Base-by-base conservation (phyloP, 2,329 filamentous ascomycete genomes). In the Scortechinia acanthostroma region DNA sequence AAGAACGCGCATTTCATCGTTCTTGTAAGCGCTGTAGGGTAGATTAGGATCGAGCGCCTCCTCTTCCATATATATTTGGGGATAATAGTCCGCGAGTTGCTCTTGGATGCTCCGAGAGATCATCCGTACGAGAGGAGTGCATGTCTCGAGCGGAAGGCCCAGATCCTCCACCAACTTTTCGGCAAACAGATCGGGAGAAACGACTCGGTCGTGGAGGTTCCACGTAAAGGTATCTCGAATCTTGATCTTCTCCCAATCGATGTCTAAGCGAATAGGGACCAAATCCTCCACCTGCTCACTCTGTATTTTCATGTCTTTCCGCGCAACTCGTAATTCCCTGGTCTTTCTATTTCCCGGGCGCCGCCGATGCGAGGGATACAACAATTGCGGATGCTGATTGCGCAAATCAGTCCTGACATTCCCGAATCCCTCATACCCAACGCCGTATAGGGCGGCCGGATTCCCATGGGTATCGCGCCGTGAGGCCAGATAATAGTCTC, bases 151-250 rank as follows among this genome's bases (percentile, higher is more conserved):
- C 55, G 91, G 86, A 21, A 87, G 66, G 2, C 89, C 88, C 57
- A 98, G 78, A 59, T 98, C 93, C 62, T 98, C 93, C 4, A 97
- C 80, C 17, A 98, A 73, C 60, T 93, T 90, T 47, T 88, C 81
- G 1, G 91, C 88, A 61, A 97, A 97, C 10, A 93, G 64, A 47
- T 95, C 86, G 17, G 84, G 79, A 19, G 80, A 75, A 2, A 94
- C 78, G 13, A 93, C 76, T 47, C 91, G 84, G 61, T 98, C 93
- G 66, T 96, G 88, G 25, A 97, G 74, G 62, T 98, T 98, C 91
- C 91, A 98, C 2, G 93, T 97, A 54, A 98, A 96, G 1, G 93
- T 97, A 63, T 98, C 93, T 61, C 93, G 86, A 49, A 98, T 74
- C 65, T 93, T 93, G 55, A 97, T 80, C 68, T 95, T 95, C 53